Percentiles rank a stretch among this genome's conserved stretches.
Conservation (phyloP, 2,329 filamentous ascomycete species). For the Achaetomium macrosporum region DNA sequence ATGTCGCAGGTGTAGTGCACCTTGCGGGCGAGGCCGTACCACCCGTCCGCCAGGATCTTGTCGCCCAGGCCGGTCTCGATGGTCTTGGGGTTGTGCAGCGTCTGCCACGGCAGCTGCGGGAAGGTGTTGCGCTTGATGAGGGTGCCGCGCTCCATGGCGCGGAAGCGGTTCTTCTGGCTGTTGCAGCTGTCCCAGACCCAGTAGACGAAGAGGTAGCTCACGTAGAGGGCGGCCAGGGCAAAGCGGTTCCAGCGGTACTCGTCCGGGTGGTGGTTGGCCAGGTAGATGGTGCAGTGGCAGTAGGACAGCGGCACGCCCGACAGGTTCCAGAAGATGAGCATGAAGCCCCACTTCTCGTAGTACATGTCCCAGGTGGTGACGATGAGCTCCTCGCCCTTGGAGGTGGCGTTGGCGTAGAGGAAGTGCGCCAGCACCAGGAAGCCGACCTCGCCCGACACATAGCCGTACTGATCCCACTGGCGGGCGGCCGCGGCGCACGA, state of each 20-base stretch:
- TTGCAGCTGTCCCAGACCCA: slow-evolving; percentile 82
- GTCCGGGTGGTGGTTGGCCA: slow-evolving; percentile 66
- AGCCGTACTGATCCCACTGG: slow-evolving; percentile 73
- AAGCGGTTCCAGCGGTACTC: slow-evolving; percentile 62
- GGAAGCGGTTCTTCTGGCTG: slow-evolving; percentile 80
- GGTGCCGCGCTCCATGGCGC: slow-evolving; percentile 62
- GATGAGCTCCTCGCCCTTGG: slow-evolving; percentile 78
- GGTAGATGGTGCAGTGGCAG: slow-evolving; percentile 77
- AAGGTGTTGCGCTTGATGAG: slow-evolving; percentile 62
- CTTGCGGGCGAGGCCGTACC: slow-evolving; percentile 70
- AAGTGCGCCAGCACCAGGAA: slow-evolving; percentile 76
- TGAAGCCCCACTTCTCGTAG: slow-evolving; percentile 84
- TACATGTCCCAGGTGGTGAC: slow-evolving; percentile 83
- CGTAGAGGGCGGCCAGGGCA: slow-evolving; percentile 55
- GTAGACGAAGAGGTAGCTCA: slow-evolving; percentile 66
- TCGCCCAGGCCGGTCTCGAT: slow-evolving; percentile 65
- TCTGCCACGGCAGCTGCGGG: slow-evolving; percentile 74
- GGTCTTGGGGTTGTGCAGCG: slow-evolving; percentile 63
- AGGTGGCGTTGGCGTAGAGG: slow-evolving; percentile 76
- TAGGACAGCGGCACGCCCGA: slow-evolving; percentile 75
- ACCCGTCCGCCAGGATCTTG: slow-evolving; percentile 68
- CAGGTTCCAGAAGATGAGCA: slow-evolving; percentile 87
- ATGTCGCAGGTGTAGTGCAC: slow-evolving; percentile 76
- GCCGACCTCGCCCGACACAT: slow-evolving; percentile 65
- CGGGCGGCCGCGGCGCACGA: slow-evolving; percentile 63